Percentiles rank a stretch among this genome's conserved stretches.
phyloP scores from a whole-genome alignment of 352 stramenopile genomes.

The Pythium dissimile region DNA sequence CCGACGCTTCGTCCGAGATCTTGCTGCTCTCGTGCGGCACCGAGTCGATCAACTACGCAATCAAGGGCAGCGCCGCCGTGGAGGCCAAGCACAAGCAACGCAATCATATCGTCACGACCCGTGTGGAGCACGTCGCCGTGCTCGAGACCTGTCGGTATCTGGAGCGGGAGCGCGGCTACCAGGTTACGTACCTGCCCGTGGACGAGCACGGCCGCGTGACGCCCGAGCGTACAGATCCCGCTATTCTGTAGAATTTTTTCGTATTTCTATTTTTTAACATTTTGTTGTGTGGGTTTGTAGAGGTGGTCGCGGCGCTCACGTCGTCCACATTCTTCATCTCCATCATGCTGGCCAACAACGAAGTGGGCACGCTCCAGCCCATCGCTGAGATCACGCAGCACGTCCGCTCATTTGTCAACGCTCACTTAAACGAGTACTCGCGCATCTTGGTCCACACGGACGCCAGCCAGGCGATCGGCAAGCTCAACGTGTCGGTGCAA shows the following conservation, averaged over 20 bases:
- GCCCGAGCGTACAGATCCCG: conserved; percentile 27
- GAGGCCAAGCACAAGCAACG: conserved; percentile 28
- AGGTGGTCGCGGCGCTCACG: conserved; percentile 82
- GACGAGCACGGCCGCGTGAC: conserved; percentile 47
- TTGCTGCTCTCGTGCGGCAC: conserved; percentile 80
- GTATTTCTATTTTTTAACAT: background rate
- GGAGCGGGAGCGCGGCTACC: conserved; percentile 43
- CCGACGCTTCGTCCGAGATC: conserved; percentile 30
- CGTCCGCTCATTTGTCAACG: conserved; percentile 21
- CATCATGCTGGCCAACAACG: conserved; percentile 99
- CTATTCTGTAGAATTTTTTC: background rate
- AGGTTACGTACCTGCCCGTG: conserved; percentile 71
- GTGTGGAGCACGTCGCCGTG: conserved; percentile 94
- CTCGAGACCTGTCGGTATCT: conserved; percentile 75
- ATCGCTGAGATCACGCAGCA: conserved; percentile 80
- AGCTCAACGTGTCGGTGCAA: conserved; percentile 86
- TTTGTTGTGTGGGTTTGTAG: conserved; percentile 18
- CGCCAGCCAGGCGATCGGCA: conserved; percentile 95
- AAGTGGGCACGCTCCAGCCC: conserved; percentile 95
- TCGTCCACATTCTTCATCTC: conserved; percentile 92
- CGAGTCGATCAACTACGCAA: conserved; percentile 87
- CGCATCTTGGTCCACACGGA: conserved; percentile 95
- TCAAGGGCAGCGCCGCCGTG: conserved; percentile 58
- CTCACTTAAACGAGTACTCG: background rate
- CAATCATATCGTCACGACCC: conserved; percentile 90